phyloP scores from a whole-genome alignment of 306 rosid species.

The Lathyrus aphaca region DNA sequence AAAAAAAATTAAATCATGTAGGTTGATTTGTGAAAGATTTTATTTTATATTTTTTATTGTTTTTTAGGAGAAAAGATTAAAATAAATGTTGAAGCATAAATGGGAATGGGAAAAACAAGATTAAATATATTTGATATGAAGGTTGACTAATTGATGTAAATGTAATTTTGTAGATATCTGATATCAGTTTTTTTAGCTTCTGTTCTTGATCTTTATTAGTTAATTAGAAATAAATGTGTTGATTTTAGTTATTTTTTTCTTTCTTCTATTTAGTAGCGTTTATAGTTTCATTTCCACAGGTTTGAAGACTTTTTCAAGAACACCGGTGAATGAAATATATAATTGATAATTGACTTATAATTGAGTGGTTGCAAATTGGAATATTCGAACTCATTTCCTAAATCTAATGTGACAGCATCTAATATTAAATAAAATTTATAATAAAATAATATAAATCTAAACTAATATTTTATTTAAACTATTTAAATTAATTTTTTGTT shows the following conservation, averaged over 20 bases:
- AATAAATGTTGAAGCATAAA: background rate
- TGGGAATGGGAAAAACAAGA: background rate
- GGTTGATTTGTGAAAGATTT: background rate
- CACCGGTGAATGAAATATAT: too few relatives aligned
- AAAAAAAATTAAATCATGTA: too few relatives aligned
- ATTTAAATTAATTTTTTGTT: too few relatives aligned
- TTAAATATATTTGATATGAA: background rate
- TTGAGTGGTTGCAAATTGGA: too few relatives aligned
- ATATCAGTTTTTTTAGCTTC: background rate
- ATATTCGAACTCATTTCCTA: too few relatives aligned
- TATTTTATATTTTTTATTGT: background rate
- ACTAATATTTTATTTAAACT: too few relatives aligned
- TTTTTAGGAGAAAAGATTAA: background rate
- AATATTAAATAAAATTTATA: too few relatives aligned
- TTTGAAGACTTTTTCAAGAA: background rate
- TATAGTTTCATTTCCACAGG: background rate
- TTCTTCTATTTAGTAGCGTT: background rate
- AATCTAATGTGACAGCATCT: too few relatives aligned
- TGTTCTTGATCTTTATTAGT: background rate
- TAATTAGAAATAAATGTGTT: background rate
- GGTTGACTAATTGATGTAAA: conserved; percentile 17
- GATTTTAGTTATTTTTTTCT: background rate
- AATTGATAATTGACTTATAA: too few relatives aligned
- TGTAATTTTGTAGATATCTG: conserved; percentile 13
- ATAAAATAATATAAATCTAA: too few relatives aligned